Evolutionary conservation across 352 stramenopile genomes (phyloP), one percentile per base, ranked within the genome.

Genomic region (Globisporangium echinulatum): DNA sequence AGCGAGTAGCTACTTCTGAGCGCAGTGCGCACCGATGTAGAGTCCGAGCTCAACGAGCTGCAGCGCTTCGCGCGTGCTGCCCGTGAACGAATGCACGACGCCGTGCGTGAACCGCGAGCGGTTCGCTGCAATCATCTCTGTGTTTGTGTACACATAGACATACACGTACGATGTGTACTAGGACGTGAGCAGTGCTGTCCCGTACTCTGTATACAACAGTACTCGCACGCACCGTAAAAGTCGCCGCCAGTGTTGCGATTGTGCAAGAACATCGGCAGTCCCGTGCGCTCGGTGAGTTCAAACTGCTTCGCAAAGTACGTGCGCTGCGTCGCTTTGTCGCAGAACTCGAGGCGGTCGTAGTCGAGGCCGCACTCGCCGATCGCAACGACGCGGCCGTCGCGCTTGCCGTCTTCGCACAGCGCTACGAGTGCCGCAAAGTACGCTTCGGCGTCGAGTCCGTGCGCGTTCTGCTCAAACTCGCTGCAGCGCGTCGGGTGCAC

Each of bases 81-180:
- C 97, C 58, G 96, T 97, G 79, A 99, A 99, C 51, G 86, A 98
- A 71, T 99, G 97, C 33, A 99, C 96, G 5, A 99, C 96, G 10
- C 93, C 97, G 52, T 88, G 69, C 2, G 71, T 76, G 50, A 94
- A 92, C 48, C 76, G 71, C 48, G 71, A 65, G 54, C 88, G 74
- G 47, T 95, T 82, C 50, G 72, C 75, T 7, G 67, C 56, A 54
- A 95, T 85, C 68, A 91, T 85, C 6, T 76, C 85, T 94, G 40
- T 5, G 5, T 4, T 43, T 9, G 14, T 17, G 40, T 7, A 33
- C 13, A 25, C 19, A 11, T 5, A 14, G 3, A 46, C 8, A 10
- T 7, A 37, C 10, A 36, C 46, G n/a, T 44, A 37, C 9, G 15
- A 0, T 56, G 7, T 19, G 25, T 37, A 25, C 33, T 36, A 33